phyloP scores from a whole-genome alignment of 2,329 filamentous ascomycete genomes.

The Pseudocercospora fuligena region DNA sequence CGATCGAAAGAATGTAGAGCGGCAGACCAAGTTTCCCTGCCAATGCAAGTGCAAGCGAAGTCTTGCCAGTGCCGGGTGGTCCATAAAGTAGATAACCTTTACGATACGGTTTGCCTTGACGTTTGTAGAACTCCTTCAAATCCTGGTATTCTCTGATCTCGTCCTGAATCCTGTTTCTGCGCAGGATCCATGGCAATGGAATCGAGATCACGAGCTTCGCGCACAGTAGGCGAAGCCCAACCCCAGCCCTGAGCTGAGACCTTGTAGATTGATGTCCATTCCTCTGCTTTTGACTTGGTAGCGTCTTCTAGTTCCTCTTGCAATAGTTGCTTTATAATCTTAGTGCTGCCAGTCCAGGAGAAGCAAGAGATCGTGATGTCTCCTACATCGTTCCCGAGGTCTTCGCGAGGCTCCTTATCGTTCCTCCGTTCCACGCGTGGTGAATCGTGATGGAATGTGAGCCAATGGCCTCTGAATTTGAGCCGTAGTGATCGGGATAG shows the following conservation, averaged over 20 bases:
- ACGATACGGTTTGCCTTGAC: constrained; percentile 81
- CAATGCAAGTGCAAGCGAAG: constrained; percentile 90
- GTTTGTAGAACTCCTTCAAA: constrained; percentile 76
- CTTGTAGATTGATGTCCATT: constrained; percentile 24
- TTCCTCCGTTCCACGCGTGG: no score
- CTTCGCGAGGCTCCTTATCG: no score
- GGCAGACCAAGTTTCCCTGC: constrained; percentile 96
- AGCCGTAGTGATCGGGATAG: no score
- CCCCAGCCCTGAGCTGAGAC: constrained; percentile 25
- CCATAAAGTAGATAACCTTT: constrained; percentile 92
- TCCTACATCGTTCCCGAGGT: no score
- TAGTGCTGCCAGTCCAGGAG: constrained; percentile 34
- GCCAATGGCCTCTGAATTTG: no score
- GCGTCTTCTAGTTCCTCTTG: constrained; percentile 55
- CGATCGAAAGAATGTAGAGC: constrained; percentile 95
- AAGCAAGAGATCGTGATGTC: constrained; percentile 29
- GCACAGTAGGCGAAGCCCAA: constrained; percentile 47
- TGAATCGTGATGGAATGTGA: no score
- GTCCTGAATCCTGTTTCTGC: constrained; percentile 66
- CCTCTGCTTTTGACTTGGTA: constrained; percentile 34
- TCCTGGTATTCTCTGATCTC: constrained; percentile 79
- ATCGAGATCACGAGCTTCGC: constrained; percentile 71
- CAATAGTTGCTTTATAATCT: constrained; percentile 44
- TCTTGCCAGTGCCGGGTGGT: constrained; percentile 95
- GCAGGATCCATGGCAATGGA: constrained; percentile 76